A percentile compares a stretch with the other conserved stretches of the same genome.
Evolutionary conservation across 495 filamentous ascomycete genomes (phyloP).

Genomic region (Aspergillus ellipticus): DNA sequence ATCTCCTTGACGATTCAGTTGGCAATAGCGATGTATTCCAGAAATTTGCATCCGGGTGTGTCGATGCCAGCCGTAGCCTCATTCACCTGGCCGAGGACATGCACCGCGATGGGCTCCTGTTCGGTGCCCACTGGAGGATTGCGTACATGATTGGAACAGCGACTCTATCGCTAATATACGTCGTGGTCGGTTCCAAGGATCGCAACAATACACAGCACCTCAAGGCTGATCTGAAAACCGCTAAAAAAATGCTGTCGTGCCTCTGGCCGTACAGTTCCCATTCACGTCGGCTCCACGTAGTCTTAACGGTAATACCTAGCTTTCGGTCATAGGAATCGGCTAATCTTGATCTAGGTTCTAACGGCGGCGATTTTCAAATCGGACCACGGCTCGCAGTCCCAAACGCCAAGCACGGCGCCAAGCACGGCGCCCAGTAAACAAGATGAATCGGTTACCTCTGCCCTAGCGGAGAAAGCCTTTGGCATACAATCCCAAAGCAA

Average conservation of each 20-base stretch:
- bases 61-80: conserved; percentile 10
- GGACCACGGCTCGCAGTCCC: background rate
- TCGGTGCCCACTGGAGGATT: conserved; percentile 8
- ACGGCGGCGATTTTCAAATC: conserved; percentile 1
- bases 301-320: conserved; percentile 2
- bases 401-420: background rate
- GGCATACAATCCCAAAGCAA: background rate
- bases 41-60: conserved; percentile 6
- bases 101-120: conserved; percentile 9
- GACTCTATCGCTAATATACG: conserved; percentile 6
- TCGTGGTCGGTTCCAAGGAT: background rate
- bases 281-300: conserved; percentile 1
- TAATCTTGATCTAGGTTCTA: conserved; percentile 2
- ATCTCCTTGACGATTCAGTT: background rate
- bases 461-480: background rate
- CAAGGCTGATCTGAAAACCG: conserved; percentile 2
- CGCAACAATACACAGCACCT: background rate
- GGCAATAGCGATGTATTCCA: background rate
- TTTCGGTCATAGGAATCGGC: background rate
- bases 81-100: conserved; percentile 13
- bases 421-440: background rate
- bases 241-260: background rate
- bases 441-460: background rate
- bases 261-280: conserved; percentile 4
- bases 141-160: conserved; percentile 5